Base-by-base conservation (phyloP, 169 alveolate genomes). In the Eimeria mitis region DNA sequence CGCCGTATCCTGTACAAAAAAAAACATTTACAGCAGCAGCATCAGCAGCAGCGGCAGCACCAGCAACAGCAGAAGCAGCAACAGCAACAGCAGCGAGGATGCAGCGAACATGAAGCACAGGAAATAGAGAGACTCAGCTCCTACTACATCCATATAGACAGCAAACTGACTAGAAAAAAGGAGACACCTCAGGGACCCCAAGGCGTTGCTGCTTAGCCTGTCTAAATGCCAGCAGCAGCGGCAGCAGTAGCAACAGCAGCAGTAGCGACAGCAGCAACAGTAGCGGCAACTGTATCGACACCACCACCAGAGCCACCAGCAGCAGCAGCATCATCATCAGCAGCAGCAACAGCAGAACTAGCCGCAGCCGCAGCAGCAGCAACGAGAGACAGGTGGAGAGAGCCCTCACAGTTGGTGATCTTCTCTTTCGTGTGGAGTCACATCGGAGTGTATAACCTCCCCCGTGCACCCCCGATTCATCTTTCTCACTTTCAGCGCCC, bases 41-140 rank as follows among this genome's bases (percentile, higher is more conserved):
- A 40, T 4, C 83, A 71, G 54, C 83, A 71, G 54, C 83, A 71
- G 54, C 83, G 37, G 54, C 83, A 71, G 83, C 83, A 71, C 54
- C 83, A 71, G 54, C 83, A 71, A 19, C 83, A 71, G 31, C 83
- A 71, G 83, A 49, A 71, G 54, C 83, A 71, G 54, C 83, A 71
- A 54, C 83, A 71, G 54, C 83, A 71, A 54, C 73, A 63, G 40
- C 40, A 63, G 73, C 73, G 28, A 25, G n/a, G 4, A 14, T 40
- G 28, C 16, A 8, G 68, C 19, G 68, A 52, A 13, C 59, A 5
- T 52, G 59, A 52, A 8, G 13, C 19, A 52, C 13, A 52, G 59
- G 59, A 8, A 13, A 52, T 52, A 8, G 19, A 52, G 5, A 52
- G 13, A 13, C 59, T 13, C 59, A n/a, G n/a, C n/a, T n/a, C n/a